Evolutionary conservation across 1,139 yeast species (phyloP), one percentile per base, ranked within the genome.

Genomic region (Yamadazyma dushanensis): DNA sequence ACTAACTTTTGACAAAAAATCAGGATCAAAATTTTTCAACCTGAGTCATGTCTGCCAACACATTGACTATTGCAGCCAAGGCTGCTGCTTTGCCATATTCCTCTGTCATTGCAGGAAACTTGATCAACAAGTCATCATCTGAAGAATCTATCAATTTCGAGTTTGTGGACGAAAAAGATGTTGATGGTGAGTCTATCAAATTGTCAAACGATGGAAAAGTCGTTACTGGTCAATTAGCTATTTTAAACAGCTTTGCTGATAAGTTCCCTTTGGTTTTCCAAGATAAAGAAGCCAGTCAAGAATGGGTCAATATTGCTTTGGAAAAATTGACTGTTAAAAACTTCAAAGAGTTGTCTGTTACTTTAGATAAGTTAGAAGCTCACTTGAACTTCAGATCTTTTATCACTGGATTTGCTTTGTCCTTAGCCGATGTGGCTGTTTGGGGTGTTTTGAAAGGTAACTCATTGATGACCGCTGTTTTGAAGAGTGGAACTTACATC

Each of bases 371-470:
- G 29, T 71, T 92, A 50, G 97, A 92, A 52, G 65, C 81, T 35
- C 92, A 83, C 60, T 75, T 92, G 61, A 87, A 87, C 72, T 80
- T 86, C 70, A 80, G 96, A 57, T 78, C 96, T 4, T 89, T 76
- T 57, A 59, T 88, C 39, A 73, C 78, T 44, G 95, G 95, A 14
- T 74, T 80, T 62, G 53, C 70, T 18, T 69, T 77, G 43, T 68
- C 94, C 9, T 63, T 80, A 38, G 94, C 95, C 36, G 98, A 92
- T 63, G 70, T 88, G 43, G 87, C 94, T 11, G 73, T 85, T 20
- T 92, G 97, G 97, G 97, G 97, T 62, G 86, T 83, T 29, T 73
- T 92, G 51, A 80, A 97, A 66, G 86, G 95, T 46, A 90, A 92
- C 59, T 88, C 95, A 36, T 82, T 92, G 58, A 88, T 89, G 73